These are phyloP conservation scores for Pyrenochaeta sp. DNA, from an alignment of 2,329 filamentous ascomycete genomes.

Conservation along the genomic window DNA sequence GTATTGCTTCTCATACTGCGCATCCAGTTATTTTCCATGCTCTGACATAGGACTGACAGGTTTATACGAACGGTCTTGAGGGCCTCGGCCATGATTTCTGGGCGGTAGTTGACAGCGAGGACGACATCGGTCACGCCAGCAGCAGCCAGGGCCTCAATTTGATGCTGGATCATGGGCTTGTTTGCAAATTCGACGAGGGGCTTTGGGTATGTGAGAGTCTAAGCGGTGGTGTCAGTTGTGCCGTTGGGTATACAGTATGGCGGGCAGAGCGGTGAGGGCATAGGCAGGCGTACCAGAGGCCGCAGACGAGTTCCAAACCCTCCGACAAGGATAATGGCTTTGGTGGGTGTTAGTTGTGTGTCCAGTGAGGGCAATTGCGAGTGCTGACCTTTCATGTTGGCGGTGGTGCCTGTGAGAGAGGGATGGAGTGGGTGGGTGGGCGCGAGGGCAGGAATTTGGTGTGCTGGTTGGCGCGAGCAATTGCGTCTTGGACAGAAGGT, in stretches of 20 bases:
- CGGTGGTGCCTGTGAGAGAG: too few relatives aligned
- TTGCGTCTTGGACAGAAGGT: too few relatives aligned
- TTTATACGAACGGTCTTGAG: slow-evolving; percentile 76
- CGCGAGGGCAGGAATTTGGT: too few relatives aligned
- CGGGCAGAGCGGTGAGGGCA: slow-evolving; percentile 23
- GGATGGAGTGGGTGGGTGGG: slow-evolving; percentile 7
- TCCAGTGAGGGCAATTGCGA: slow-evolving; percentile 8
- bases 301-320: slow-evolving; percentile 98
- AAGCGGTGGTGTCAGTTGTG: slow-evolving; percentile 34
- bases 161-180: slow-evolving; percentile 98
- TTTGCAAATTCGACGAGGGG: slow-evolving; percentile 98
- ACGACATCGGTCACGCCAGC: slow-evolving; percentile 98
- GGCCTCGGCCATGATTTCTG: slow-evolving; percentile 95
- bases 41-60: background rate
- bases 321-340: slow-evolving; percentile 98
- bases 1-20: slow-evolving; percentile 84
- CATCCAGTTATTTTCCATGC: slow-evolving; percentile 18
- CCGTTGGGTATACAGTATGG: slow-evolving; percentile 4
- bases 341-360: slow-evolving; percentile 15
- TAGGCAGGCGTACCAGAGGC: slow-evolving; percentile 73
- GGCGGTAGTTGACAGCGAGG: slow-evolving; percentile 97
- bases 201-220: slow-evolving; percentile 97
- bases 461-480: too few relatives aligned
- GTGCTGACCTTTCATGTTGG: slow-evolving; percentile 52
- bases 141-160: slow-evolving; percentile 92